Evolutionary conservation across 805 yeast species (phyloP), one percentile per base, ranked within the genome.

Genomic region (Starmerella potacharoeniae): DNA sequence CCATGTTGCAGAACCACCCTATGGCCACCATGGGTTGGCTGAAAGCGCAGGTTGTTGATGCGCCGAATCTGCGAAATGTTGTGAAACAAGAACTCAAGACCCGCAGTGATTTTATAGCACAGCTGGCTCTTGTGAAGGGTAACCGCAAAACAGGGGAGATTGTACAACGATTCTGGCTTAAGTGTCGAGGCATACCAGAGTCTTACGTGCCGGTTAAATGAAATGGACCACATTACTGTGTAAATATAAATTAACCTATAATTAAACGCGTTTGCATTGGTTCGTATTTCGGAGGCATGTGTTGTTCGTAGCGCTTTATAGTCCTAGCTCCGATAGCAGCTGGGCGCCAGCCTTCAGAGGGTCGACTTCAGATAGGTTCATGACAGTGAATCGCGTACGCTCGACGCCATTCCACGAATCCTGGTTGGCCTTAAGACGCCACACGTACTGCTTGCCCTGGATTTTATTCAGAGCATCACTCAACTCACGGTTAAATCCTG

Each of bases 401-500:
- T 79, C 77, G 48, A 77, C 79, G 52, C 89, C 95, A 63, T 89
- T 84, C 69, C 86, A 93, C 58, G 77, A 80, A 65, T 93, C 97
- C 64, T 80, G 86, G 66, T 82, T 80, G 13, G 95, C 96, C 64
- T 85, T 80, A 52, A 90, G 68, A 69, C 95, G 79, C 69, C 93
- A 84, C 37, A 77, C 76, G 65, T 69, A 86, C 68, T 87, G 90
- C 60, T 78, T 76, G 77, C 84, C 85, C 53, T 80, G 78, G 35
- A 77, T 71, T 42, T 72, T 73, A 48, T 73, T 72, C 51, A 84
- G 73, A 4, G 70, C 64, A 22, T 73, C 71, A 16, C 71, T 68
- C 55, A 81, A 77, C 50, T 73, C 75, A 8, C 69, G 48, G 51
- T 44, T 67, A 39, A 75, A 75, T 13, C 53, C 51, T 5, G 33